Conservation (phyloP, 1,284 basidiomycete genomes). For the Cutaneotrichosporon dermatis region DNA sequence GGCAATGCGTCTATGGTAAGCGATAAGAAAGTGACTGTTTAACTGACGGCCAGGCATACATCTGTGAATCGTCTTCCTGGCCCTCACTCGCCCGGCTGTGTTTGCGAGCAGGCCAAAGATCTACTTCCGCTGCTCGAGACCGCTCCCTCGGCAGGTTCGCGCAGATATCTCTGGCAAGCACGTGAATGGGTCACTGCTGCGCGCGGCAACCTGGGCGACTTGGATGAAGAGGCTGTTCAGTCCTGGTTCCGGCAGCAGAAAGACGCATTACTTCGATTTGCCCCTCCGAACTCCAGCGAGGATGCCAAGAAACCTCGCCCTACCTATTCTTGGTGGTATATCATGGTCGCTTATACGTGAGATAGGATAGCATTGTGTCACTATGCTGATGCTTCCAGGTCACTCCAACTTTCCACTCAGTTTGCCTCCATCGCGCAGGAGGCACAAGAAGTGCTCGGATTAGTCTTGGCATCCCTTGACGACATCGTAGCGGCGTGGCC, state of each 20-base stretch:
- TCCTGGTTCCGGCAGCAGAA: slow-evolving; percentile 6
- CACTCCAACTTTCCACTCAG: slow-evolving; percentile 1
- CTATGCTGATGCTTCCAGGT: background rate
- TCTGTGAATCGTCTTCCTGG: slow-evolving; percentile 1
- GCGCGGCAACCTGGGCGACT: slow-evolving; percentile 7
- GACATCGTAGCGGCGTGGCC: slow-evolving; percentile 6
- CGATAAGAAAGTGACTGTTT: background rate
- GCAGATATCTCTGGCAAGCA: slow-evolving; percentile 27
- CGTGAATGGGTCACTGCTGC: slow-evolving; percentile 23
- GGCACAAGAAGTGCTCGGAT: slow-evolving; percentile 1
- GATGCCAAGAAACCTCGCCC: slow-evolving; percentile 2
- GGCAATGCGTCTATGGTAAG: slow-evolving; percentile 26
- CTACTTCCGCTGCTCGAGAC: slow-evolving; percentile 8
- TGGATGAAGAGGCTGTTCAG: slow-evolving; percentile 1
- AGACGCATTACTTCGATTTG: slow-evolving; percentile 5
- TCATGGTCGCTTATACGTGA: slow-evolving; percentile 23
- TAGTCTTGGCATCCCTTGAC: slow-evolving; percentile 8
- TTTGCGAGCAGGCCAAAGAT: slow-evolving; percentile 1
- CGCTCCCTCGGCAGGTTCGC: slow-evolving; percentile 1
- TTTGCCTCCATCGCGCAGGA: background rate
- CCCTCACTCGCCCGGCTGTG: background rate
- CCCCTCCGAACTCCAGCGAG: background rate
- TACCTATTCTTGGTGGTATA: slow-evolving; percentile 21
- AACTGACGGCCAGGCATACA: slow-evolving; percentile 9
- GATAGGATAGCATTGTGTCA: background rate